These are phyloP conservation scores for Knufia fluminis DNA, from an alignment of 2,329 filamentous ascomycete genomes.

Conservation along the genomic window DNA sequence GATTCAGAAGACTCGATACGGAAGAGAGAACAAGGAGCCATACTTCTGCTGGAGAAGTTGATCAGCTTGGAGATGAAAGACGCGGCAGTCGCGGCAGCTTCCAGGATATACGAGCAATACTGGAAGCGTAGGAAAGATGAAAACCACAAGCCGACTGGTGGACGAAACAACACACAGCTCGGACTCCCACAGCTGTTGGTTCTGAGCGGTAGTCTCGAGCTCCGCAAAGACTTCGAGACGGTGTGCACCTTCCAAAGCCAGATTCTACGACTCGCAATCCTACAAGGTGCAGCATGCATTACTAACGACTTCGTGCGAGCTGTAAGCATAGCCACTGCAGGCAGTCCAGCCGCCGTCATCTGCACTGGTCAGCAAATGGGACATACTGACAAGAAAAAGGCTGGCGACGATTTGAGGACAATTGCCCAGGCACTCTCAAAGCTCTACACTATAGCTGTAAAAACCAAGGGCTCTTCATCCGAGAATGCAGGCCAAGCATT, in stretches of 20 bases:
- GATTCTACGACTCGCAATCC: constrained; percentile 17
- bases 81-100: constrained; percentile 13
- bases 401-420: constrained; percentile 36
- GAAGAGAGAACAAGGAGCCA: constrained; percentile 16
- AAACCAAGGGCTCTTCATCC: neutral
- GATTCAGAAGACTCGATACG: neutral
- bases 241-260: constrained; percentile 21
- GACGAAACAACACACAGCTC: neutral
- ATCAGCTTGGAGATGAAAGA: constrained; percentile 15
- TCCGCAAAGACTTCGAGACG: constrained; percentile 14
- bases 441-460: constrained; percentile 13
- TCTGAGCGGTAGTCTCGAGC: neutral
- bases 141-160: neutral
- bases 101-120: constrained; percentile 15
- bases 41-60: constrained; percentile 20
- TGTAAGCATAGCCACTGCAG: constrained; percentile 17
- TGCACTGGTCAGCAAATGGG: constrained; percentile 30
- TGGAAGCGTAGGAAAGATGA: constrained; percentile 9
- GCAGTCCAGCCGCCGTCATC: constrained; percentile 29
- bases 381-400: constrained; percentile 31
- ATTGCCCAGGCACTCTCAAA: constrained; percentile 32
- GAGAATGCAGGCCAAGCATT: constrained; percentile 9
- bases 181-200: neutral
- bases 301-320: constrained; percentile 12
- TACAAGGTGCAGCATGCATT: constrained; percentile 13